Evolutionary conservation across 345 rosid species (phyloP).

Genomic region (Camelina sativa): DNA sequence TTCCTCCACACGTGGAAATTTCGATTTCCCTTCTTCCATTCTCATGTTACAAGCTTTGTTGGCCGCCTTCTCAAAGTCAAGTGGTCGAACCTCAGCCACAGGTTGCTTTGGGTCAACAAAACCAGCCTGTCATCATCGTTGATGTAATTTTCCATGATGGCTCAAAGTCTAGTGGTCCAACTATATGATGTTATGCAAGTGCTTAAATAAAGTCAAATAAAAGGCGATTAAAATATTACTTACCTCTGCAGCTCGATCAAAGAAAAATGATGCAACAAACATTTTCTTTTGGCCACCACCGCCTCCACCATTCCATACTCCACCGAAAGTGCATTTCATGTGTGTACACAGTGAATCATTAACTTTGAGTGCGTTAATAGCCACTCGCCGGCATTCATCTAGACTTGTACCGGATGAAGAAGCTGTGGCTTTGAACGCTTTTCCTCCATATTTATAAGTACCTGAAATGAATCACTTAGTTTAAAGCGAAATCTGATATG

Average conservation of each 20-base stretch:
- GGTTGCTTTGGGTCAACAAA: constrained; percentile 66
- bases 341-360: constrained; percentile 83
- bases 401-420: constrained; percentile 74
- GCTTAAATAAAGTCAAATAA: background rate
- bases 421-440: constrained; percentile 60
- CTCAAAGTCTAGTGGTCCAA: background rate
- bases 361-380: constrained; percentile 79
- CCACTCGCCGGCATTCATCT: constrained; percentile 73
- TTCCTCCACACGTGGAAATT: constrained; percentile 55
- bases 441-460: constrained; percentile 79
- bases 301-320: constrained; percentile 98
- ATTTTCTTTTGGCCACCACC: constrained; percentile 96
- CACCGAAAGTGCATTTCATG: constrained; percentile 95
- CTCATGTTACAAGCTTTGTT: constrained; percentile 80
- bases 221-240: constrained; percentile 39
- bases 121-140: constrained; percentile 64
- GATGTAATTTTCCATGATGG: constrained; percentile 6
- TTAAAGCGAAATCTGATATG: background rate
- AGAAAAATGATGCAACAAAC: constrained; percentile 96
- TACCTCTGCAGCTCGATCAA: constrained; percentile 98
- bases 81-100: constrained; percentile 74
- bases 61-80: constrained; percentile 76
- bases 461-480: constrained; percentile 48
- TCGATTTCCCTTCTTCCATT: constrained; percentile 62
- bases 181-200: background rate